These are phyloP conservation scores for Sugiyamaella japonica DNA, from an alignment of 1,139 yeast species.

Conservation along the genomic window DNA sequence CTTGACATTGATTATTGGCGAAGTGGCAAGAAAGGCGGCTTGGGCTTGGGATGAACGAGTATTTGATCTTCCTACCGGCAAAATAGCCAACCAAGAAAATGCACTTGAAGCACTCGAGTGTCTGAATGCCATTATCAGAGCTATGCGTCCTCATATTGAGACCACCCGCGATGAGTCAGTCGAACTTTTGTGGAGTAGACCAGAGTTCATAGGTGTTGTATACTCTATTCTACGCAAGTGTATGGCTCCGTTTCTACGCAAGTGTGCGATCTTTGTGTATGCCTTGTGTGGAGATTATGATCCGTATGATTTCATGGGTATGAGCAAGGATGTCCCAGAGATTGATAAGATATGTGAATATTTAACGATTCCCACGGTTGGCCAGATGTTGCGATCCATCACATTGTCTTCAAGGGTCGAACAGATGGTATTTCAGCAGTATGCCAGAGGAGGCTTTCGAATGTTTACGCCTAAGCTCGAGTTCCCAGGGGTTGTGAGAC, in stretches of 20 bases:
- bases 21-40: conserved; percentile 4
- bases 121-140: conserved; percentile 23
- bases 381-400: conserved; percentile 31
- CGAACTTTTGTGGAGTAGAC: conserved; percentile 26
- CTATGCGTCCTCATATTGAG: conserved; percentile 24
- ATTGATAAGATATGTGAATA: conserved; percentile 58
- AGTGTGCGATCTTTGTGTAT: conserved; percentile 59
- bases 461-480: conserved; percentile 42
- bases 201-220: conserved; percentile 39
- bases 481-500: conserved; percentile 64
- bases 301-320: conserved; percentile 41
- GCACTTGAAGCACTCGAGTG: conserved; percentile 20
- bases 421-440: conserved; percentile 1
- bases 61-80: conserved; percentile 9
- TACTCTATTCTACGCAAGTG: conserved; percentile 59
- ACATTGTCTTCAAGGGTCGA: conserved; percentile 9
- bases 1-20: not conserved
- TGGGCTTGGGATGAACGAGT: conserved; percentile 12
- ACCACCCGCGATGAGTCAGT: conserved; percentile 12
- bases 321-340: conserved; percentile 43
- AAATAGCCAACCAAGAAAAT: conserved; percentile 16
- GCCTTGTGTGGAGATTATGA: conserved; percentile 59
- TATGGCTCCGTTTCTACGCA: conserved; percentile 66
- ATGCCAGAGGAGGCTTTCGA: not conserved
- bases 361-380: conserved; percentile 52